Evolutionary conservation across 1,139 yeast genomes (phyloP), one percentile per base, ranked within the genome.

Genomic region (Oligophagozyma castellii): DNA sequence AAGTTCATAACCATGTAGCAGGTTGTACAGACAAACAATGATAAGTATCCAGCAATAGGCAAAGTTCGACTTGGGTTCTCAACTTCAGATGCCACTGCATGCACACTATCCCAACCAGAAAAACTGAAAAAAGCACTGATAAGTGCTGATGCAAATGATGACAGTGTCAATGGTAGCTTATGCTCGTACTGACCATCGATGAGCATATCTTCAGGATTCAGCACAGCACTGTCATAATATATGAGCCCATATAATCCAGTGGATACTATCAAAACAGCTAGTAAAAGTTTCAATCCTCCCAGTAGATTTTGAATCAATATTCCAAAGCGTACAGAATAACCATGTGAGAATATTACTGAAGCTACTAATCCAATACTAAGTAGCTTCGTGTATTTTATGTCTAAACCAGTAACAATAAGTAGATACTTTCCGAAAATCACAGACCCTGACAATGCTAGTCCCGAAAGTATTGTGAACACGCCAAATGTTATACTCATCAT

Each of bases 391-490:
- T 36, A 30, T 16, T 32, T 39, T 2, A 61, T 53, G 4, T 54
- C 49, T 16, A 61, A 43, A 0, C 72, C 74, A 12, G 70, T 35
- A 0, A 73, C 61, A 34, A 62, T 64, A 15, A 75, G 51, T 16
- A 65, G 53, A 45, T 77, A 77, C 47, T 76, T 76, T 3, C 86
- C 86, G 56, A 77, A 76, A 1, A 77, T 72, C 34, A 77, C 63
- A 0, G 79, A 65, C 43, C 74, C 73, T 26, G 80, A 67, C 24
- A 76, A 58, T 7, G 73, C 64, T 42, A 74, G 69, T 0, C 86
- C 86, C 45, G 74, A 73, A 21, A 68, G 38, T 2, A 77, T 62
- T 2, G 76, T 65, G 43, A 63, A 73, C 2, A 71, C 48, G 39
- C 70, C 67, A 41, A 67, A 67, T 2, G 73, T 59, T 5, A 73